A percentile compares a stretch with the other conserved stretches of the same genome.
Evolutionary conservation across 116 monocot species (phyloP).

Genomic region (Zostera marina): DNA sequence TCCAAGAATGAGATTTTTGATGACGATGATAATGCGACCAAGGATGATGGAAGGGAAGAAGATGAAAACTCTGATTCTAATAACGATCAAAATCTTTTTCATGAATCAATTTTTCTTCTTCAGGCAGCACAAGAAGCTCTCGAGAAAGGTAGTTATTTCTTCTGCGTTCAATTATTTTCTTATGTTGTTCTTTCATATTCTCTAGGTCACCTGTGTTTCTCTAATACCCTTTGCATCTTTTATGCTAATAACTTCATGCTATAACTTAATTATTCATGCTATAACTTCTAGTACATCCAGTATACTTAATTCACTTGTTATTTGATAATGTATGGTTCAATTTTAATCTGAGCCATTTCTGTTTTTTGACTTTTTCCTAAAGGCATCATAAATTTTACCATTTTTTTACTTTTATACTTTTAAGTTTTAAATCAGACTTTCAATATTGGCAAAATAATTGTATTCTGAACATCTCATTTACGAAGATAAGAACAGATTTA

Average conservation of each 20-base stretch:
- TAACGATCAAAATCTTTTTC: conserved; percentile 32
- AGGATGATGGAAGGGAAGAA: conserved; percentile 11
- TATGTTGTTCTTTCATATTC: too few relatives aligned
- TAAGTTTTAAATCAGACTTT: too few relatives aligned
- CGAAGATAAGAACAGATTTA: too few relatives aligned
- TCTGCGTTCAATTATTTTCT: not conserved
- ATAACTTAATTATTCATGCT: too few relatives aligned
- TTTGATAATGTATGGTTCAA: not conserved
- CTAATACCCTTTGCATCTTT: too few relatives aligned
- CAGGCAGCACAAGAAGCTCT: conserved; percentile 52
- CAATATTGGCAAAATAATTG: too few relatives aligned
- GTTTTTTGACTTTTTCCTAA: not conserved
- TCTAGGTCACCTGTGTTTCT: too few relatives aligned
- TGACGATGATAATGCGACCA: conserved; percentile 6
- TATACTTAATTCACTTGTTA: not conserved
- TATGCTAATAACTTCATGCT: too few relatives aligned
- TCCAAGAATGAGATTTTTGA: conserved; percentile 13
- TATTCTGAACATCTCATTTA: too few relatives aligned
- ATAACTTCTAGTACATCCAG: too few relatives aligned
- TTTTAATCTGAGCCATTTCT: not conserved
- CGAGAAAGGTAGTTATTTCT: conserved; percentile 37
- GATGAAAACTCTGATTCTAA: conserved; percentile 10
- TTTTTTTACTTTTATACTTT: not conserved
- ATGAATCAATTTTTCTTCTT: conserved; percentile 35
- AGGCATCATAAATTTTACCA: not conserved